phyloP scores from a whole-genome alignment of 306 rosid species.

The Prunus mongolica region DNA sequence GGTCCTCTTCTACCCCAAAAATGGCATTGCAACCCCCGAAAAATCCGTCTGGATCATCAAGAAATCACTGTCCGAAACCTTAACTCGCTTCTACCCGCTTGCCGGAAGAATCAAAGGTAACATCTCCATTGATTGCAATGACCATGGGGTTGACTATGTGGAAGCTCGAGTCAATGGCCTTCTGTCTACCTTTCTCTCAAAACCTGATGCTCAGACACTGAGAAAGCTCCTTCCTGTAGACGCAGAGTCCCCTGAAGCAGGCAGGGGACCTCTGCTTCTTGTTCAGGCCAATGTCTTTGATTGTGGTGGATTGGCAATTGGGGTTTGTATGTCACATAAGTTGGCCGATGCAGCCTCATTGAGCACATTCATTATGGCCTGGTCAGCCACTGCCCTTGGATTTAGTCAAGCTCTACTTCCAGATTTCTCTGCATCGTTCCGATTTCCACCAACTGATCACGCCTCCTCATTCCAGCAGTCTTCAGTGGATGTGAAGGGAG shows the following conservation, averaged over 20 bases:
- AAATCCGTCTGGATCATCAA: constrained; percentile 7
- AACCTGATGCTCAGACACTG: constrained; percentile 1
- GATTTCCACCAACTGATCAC: background rate
- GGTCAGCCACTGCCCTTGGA: constrained; percentile 2
- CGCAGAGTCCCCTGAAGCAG: background rate
- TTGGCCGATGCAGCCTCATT: constrained; percentile 10
- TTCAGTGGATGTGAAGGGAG: background rate
- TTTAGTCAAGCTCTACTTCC: background rate
- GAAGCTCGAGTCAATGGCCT: constrained; percentile 2
- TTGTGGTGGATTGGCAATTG: constrained; percentile 26
- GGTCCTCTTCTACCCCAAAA: constrained; percentile 16
- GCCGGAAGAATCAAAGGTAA: constrained; percentile 8
- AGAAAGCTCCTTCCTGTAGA: constrained; percentile 2
- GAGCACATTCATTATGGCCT: background rate
- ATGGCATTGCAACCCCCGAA: background rate
- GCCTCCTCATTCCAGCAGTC: background rate
- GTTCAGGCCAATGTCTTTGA: constrained; percentile 18
- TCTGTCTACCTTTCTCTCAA: background rate
- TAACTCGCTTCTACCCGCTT: constrained; percentile 8
- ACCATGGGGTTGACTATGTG: constrained; percentile 18
- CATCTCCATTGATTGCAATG: constrained; percentile 8
- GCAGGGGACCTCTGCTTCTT: background rate
- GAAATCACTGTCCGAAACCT: constrained; percentile 2
- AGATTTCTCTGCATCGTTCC: background rate
- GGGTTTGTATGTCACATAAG: constrained; percentile 18